Evolutionary conservation across 495 filamentous ascomycete species (phyloP), one percentile per base, ranked within the genome.

Genomic region (Penicillium samsonianum): DNA sequence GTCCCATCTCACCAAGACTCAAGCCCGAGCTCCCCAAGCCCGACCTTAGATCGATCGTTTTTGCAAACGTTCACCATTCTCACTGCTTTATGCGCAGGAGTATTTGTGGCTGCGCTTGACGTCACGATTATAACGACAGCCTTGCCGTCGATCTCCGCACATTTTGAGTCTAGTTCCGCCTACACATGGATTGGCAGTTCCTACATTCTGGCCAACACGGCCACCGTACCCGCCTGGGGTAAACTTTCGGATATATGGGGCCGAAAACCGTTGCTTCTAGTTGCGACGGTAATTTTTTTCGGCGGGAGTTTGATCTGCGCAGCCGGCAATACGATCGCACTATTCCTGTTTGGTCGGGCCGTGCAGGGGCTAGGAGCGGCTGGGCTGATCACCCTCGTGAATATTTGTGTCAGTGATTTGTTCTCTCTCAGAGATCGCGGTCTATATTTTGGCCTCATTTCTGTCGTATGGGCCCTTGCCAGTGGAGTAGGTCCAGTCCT

Each of bases 171-270:
- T 10, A 76, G 76, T 12, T 65, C 79, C 3, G 83, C 82, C 23
- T 85, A 84, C 65, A 71, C 78, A 47, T 88, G 85, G 85, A 82
- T 88, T 58, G 86, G 85, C 26, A 80, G 77, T 41, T 80, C 87
- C 10, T 90, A 85, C 57, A 64, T 81, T 25, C 70, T 81, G 12
- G 75, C 79, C 19, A 78, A 75, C 58, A 74, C 78, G 3, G 78
- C 80, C 9, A 69, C 65, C 16, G 62, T 68, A 5, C 71, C 79
- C 12, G 73, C 80, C 28, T 85, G 81, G 80, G 77, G 73, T 9
- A 82, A 81, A 41, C 42, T 82, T 3, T 77, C 73, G 2, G 81
- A 84, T 55, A 84, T 85, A 38, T 86, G 77, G 76, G 82, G 82
- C 20, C 72, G 82, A 2, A 84, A 82, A 58, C 71, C 73, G 14